Evolutionary conservation across 192 early-diverging fungal genomes (phyloP).

Genomic region (Umbelopsis sp.): DNA sequence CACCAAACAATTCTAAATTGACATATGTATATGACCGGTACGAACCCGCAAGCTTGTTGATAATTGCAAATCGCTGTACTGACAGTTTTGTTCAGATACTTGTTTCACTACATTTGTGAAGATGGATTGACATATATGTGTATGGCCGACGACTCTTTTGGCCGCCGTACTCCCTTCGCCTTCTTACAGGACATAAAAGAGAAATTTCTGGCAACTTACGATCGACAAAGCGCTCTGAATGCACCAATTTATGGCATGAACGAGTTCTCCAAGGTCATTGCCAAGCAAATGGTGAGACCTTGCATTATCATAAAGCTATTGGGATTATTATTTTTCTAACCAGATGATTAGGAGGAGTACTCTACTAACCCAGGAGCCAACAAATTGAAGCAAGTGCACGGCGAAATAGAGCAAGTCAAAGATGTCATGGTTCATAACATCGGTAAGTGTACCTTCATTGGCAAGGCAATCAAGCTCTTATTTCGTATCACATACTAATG

Average conservation of each 20-base stretch:
- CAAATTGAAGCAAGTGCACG: constrained; percentile 78
- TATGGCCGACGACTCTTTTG: constrained; percentile 74
- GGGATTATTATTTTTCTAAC: constrained; percentile 1
- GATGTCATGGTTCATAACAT: constrained; percentile 97
- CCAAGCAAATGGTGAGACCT: constrained; percentile 74
- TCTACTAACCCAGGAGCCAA: constrained; percentile 73
- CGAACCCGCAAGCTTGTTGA: neutral
- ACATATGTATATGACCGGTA: constrained; percentile 91
- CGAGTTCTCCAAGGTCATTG: constrained; percentile 81
- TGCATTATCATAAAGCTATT: neutral
- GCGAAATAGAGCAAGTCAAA: constrained; percentile 91
- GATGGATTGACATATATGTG: constrained; percentile 85
- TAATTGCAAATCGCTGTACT: neutral
- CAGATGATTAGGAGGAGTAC: constrained; percentile 64
- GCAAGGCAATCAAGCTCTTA: constrained; percentile 12
- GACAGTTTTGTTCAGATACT: constrained; percentile 55
- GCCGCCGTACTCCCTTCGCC: constrained; percentile 84
- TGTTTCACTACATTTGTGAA: constrained; percentile 89
- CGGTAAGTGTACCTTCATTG: constrained; percentile 43
- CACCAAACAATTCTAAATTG: constrained; percentile 87
- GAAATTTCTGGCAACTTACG: constrained; percentile 60
- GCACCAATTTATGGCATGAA: constrained; percentile 77
- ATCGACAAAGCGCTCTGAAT: constrained; percentile 52
- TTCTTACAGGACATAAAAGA: constrained; percentile 85
- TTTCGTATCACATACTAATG: constrained; percentile 9